These are phyloP conservation scores for Choiromyces venosus DNA, from an alignment of 495 filamentous ascomycete species.

Conservation along the genomic window DNA sequence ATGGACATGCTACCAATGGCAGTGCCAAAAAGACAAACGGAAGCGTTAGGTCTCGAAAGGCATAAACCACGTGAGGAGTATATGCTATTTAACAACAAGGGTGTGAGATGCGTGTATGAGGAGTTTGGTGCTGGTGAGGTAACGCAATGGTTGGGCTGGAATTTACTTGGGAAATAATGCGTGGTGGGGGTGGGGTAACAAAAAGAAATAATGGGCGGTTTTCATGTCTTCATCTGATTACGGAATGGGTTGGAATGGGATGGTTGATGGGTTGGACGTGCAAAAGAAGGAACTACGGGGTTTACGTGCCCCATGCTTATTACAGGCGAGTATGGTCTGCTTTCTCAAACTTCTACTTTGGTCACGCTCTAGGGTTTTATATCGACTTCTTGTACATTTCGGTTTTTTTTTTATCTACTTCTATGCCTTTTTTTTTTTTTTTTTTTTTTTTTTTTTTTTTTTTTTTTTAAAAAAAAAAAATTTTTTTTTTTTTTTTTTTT, in stretches of 20 bases:
- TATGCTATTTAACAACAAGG: conserved; percentile 6
- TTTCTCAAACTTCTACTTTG: conserved; percentile 35
- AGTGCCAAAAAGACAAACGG: conserved; percentile 51
- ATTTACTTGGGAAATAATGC: conserved; percentile 29
- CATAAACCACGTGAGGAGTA: conserved; percentile 44
- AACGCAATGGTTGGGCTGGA: conserved; percentile 33
- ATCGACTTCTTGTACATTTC: conserved; percentile 16
- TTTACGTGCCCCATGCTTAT: conserved; percentile 25
- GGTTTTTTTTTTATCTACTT: conserved; percentile 24
- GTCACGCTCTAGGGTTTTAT: conserved; percentile 32
- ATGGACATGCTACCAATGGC: conserved; percentile 43
- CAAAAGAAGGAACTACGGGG: background rate
- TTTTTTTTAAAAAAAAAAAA: conserved; percentile 8
- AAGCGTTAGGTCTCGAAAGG: conserved; percentile 55
- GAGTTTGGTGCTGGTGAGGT: conserved; percentile 34
- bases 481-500: conserved; percentile 1
- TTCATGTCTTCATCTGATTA: conserved; percentile 41
- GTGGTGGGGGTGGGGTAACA: conserved; percentile 15
- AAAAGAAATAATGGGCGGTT: conserved; percentile 33
- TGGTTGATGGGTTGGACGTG: conserved; percentile 10
- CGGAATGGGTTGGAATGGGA: conserved; percentile 21
- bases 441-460: conserved; percentile 22
- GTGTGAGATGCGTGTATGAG: conserved; percentile 16
- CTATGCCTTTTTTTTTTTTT: conserved; percentile 14
- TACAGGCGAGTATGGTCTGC: conserved; percentile 13